Percentiles rank a stretch among this genome's conserved stretches.
phyloP scores from a whole-genome alignment of 192 early-diverging fungal genomes.

The Rhizoclosmatium sp. region DNA sequence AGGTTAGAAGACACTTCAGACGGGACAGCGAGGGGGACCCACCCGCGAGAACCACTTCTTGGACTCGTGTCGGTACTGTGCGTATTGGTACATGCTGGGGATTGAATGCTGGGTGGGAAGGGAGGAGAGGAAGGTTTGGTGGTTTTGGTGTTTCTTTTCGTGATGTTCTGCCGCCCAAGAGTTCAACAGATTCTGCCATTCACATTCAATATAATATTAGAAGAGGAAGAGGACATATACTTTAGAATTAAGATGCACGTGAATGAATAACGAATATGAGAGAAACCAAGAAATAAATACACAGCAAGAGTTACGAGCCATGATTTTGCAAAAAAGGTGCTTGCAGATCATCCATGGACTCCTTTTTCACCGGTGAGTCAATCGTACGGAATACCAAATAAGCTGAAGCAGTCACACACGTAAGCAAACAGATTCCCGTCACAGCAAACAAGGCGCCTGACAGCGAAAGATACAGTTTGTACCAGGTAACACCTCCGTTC shows the following conservation, averaged over 20 bases:
- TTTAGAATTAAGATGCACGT: too few species aligned
- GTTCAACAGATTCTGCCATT: too few species aligned
- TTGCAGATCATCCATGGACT: too few species aligned
- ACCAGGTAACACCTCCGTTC: background rate
- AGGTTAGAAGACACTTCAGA: background rate
- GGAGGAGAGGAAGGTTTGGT: background rate
- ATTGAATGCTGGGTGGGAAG: background rate
- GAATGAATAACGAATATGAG: too few species aligned
- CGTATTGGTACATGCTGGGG: constrained; percentile 8
- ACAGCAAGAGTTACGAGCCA: too few species aligned
- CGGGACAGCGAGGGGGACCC: background rate
- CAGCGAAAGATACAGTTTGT: background rate
- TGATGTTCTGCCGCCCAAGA: too few species aligned
- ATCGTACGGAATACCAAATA: too few species aligned
- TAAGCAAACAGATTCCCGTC: background rate
- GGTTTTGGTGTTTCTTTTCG: background rate
- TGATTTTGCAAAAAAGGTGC: too few species aligned
- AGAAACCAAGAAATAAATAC: too few species aligned
- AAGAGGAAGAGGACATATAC: too few species aligned
- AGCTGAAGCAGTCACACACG: background rate
- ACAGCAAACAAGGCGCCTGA: constrained; percentile 8
- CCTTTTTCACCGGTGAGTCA: too few species aligned
- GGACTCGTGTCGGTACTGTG: constrained; percentile 19
- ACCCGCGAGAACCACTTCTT: constrained; percentile 35
- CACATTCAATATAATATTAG: too few species aligned